Conservation (phyloP, 2,329 filamentous ascomycete species). For the Coniella vitis region DNA sequence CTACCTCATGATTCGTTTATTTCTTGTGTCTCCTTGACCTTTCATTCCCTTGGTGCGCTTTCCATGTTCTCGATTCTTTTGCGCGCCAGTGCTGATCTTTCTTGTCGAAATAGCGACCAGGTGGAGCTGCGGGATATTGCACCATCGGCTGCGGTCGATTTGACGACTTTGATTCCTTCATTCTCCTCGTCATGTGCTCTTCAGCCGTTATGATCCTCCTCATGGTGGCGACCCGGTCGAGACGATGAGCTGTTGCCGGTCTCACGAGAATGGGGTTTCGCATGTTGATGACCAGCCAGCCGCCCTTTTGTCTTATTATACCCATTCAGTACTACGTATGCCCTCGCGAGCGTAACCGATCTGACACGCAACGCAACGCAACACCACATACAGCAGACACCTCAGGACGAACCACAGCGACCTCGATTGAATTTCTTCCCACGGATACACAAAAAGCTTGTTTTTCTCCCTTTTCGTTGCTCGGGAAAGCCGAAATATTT, state of each 20-base stretch:
- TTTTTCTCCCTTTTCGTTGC: too few relatives aligned
- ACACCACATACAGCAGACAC: too few relatives aligned
- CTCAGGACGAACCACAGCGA: too few relatives aligned
- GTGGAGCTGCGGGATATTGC: conserved; percentile 14
- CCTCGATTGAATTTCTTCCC: too few relatives aligned
- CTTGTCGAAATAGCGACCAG: conserved; percentile 3
- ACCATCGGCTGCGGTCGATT: conserved; percentile 12
- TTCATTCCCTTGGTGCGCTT: not conserved
- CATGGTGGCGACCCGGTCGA: conserved; percentile 8
- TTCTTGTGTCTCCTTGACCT: not conserved
- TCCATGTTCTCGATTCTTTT: not conserved
- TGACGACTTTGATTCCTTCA: conserved; percentile 13
- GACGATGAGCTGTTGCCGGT: not conserved
- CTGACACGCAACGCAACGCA: too few relatives aligned
- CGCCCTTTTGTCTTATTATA: not conserved
- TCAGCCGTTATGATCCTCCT: conserved; percentile 4
- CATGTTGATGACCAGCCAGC: not conserved
- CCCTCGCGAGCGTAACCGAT: not conserved
- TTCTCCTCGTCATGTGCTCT: conserved; percentile 9
- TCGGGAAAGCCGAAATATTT: too few relatives aligned
- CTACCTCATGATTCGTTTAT: not conserved
- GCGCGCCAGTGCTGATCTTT: not conserved
- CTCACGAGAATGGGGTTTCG: not conserved
- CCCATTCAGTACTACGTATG: not conserved
- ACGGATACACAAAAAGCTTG: too few relatives aligned